Base-by-base conservation (phyloP, 1,139 yeast genomes). In the Kurtzmaniella quercitrusa region DNA sequence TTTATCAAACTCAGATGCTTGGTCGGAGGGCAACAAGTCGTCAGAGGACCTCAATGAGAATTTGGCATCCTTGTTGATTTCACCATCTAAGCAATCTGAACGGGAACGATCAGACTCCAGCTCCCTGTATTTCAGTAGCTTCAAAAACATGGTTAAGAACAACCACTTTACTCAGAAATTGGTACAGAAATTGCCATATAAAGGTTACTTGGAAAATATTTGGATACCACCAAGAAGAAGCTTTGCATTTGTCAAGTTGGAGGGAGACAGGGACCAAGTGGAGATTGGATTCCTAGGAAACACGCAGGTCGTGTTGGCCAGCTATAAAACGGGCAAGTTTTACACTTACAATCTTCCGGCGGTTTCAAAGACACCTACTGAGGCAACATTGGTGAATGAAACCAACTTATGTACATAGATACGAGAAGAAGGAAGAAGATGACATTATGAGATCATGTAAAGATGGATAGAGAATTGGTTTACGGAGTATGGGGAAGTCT, bases 141-240 rank as follows among this genome's bases (percentile, higher is more conserved):
- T 44, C 29, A 44, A 44, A 18, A 38, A 42, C 9, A 48, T 46
- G 31, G 49, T 68, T 21, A 59, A 66, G 38, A 65, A 67, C 45
- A 68, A 66, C 39, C 62, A 50, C 37, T 72, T 70, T 49, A 68
- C 77, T 21, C 64, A 65, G 51, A 61, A 67, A 40, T 50, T 73
- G 33, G 63, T 72, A 38, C 68, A 66, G 43, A 68, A 65, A 29
- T 55, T 73, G 11, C 78, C 78, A 2, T 72, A 72, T 49, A 66
- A 65, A 46, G 65, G 69, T 44, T 71, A 71, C 50, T 52, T 72
- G 44, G 73, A 70, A 40, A 72, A 70, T 49, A 57, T 72, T 43
- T 65, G 75, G 70, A 73, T 68, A 45, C 75, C 76, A 1, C 77
- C 78, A 2, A 55, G 66, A 41, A 51, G 78, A 34, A 70, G 75